Conservation (phyloP, 2,329 filamentous ascomycete species). For the Microcera coccophila region DNA sequence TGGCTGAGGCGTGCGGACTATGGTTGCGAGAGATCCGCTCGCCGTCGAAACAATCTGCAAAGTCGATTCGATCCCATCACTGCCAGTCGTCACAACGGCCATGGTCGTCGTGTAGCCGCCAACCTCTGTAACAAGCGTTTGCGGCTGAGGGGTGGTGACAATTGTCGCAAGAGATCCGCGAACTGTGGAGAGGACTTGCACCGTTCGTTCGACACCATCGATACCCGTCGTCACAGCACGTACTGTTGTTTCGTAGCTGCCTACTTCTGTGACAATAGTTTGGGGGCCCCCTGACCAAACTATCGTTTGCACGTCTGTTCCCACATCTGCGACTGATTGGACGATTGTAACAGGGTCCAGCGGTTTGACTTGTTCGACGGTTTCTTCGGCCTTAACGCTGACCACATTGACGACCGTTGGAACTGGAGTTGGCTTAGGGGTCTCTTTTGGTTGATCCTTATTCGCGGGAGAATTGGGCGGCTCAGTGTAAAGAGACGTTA, state of each 20-base stretch:
- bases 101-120: slow-evolving; percentile 12
- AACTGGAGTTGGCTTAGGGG: slow-evolving; percentile 1
- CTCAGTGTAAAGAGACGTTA: slow-evolving; percentile 21
- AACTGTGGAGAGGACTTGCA: slow-evolving; percentile 12
- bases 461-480: neutral
- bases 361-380: slow-evolving; percentile 21
- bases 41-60: slow-evolving; percentile 13
- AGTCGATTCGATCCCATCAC: slow-evolving; percentile 13
- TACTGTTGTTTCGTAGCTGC: slow-evolving; percentile 11
- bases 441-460: slow-evolving; percentile 3
- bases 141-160: neutral
- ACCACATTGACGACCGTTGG: slow-evolving; percentile 21
- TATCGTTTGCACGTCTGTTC: slow-evolving; percentile 23
- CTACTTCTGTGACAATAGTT: slow-evolving; percentile 11
- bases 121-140: slow-evolving; percentile 12
- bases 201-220: slow-evolving; percentile 13
- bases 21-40: slow-evolving; percentile 7
- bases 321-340: slow-evolving; percentile 13
- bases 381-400: slow-evolving; percentile 17
- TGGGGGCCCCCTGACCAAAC: slow-evolving; percentile 6
- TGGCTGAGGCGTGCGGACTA: slow-evolving; percentile 11
- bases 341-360: slow-evolving; percentile 20
- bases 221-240: slow-evolving; percentile 10
- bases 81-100: slow-evolving; percentile 10
- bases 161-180: slow-evolving; percentile 11